Conservation (phyloP, 441 rosid genomes). For the Populus tomentosa region DNA sequence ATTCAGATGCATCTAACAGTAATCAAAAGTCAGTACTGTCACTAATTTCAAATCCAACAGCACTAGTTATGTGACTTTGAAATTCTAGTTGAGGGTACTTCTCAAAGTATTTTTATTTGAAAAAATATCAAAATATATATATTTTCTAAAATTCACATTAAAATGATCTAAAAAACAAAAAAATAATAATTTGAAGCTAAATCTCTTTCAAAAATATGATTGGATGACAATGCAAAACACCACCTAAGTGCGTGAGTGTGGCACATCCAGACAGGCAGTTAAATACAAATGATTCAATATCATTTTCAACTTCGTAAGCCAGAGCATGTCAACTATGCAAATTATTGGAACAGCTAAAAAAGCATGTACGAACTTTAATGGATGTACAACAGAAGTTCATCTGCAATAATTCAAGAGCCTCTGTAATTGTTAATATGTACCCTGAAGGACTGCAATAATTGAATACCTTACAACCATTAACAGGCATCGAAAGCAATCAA, state of each 20-base stretch:
- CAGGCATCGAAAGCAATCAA: conserved; percentile 5
- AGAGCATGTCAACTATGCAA: background rate
- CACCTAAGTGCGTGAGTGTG: background rate
- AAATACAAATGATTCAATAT: background rate
- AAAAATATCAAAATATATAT: too few species aligned
- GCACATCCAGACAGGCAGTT: background rate
- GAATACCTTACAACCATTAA: conserved; percentile 3
- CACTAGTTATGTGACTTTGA: too few species aligned
- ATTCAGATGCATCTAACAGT: background rate
- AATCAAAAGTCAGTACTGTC: background rate
- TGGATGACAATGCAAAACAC: too few species aligned
- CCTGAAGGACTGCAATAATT: background rate
- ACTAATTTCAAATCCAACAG: too few species aligned
- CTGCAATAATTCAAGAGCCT: conserved; percentile 4
- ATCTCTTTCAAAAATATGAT: too few species aligned
- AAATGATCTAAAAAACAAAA: too few species aligned
- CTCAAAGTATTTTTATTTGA: too few species aligned
- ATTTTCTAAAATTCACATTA: too few species aligned
- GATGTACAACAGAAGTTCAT: background rate
- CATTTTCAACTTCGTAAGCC: background rate
- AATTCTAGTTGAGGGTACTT: too few species aligned
- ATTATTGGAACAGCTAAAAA: background rate
- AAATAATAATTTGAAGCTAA: too few species aligned
- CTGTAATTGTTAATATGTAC: background rate
- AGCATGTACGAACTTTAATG: background rate